Evolutionary conservation across 2,329 filamentous ascomycete species (phyloP).

Genomic region (Arthrinium puccinioides): DNA sequence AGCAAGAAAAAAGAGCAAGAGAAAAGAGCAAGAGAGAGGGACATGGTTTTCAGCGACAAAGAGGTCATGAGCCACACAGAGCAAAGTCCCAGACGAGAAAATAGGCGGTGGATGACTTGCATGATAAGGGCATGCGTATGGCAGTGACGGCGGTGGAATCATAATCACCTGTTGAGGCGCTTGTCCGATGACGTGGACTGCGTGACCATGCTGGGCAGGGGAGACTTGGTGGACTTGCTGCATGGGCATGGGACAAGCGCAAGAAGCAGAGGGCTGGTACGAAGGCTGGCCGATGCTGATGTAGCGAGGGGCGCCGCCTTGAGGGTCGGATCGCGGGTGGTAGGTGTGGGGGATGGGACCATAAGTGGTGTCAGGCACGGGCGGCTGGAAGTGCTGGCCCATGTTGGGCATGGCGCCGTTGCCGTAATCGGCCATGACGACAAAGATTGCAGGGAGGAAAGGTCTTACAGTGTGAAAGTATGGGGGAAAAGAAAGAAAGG

Average conservation of each 20-base stretch:
- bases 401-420: constrained; percentile 32
- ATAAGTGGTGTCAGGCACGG: constrained; percentile 48
- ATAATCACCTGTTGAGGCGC: neutral
- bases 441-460: constrained; percentile 9
- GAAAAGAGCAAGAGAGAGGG: constrained; percentile 5
- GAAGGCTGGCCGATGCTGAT: constrained; percentile 3
- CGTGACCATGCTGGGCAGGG: neutral
- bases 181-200: neutral
- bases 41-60: constrained; percentile 17
- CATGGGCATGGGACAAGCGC: constrained; percentile 2
- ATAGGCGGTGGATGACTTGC: constrained; percentile 31
- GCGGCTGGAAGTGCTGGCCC: constrained; percentile 49
- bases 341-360: constrained; percentile 50
- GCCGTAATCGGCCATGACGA: constrained; percentile 33
- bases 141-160: constrained; percentile 4
- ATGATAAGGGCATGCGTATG: constrained; percentile 21
- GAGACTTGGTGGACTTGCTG: too few species aligned
- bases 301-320: constrained; percentile 14
- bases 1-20: too few species aligned
- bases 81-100: too few species aligned
- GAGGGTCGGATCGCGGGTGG: constrained; percentile 42
- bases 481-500: constrained; percentile 10
- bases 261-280: neutral
- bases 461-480: constrained; percentile 6
- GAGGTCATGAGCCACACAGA: neutral